These are phyloP conservation scores for Triticum dicoccoides DNA, from an alignment of 176 grass and related monocot species.

Conservation along the genomic window DNA sequence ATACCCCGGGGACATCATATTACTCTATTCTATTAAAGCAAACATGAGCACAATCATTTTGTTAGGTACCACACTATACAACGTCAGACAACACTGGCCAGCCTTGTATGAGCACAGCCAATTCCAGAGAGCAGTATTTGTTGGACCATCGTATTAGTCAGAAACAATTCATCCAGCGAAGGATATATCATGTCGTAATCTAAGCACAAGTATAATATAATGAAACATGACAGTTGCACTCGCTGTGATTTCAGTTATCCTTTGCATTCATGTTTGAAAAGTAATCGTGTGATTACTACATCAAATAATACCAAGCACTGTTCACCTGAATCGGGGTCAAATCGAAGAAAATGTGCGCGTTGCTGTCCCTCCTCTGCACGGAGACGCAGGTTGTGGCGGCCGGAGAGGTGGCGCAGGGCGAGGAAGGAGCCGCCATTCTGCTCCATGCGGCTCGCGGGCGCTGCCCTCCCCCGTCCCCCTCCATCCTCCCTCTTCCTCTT, in stretches of 20 bases:
- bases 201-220: not conserved
- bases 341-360: slow-evolving; percentile 68
- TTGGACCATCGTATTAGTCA: too few relatives aligned
- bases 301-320: not conserved
- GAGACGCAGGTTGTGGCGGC: slow-evolving; percentile 68
- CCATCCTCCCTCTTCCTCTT: not conserved
- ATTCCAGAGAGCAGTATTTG: too few relatives aligned
- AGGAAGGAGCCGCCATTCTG: slow-evolving; percentile 62
- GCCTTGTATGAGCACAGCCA: too few relatives aligned
- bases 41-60: too few relatives aligned
- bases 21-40: too few relatives aligned
- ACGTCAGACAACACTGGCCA: too few relatives aligned
- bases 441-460: slow-evolving; percentile 33
- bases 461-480: not conserved
- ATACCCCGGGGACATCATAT: too few relatives aligned
- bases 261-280: not conserved
- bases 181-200: too few relatives aligned
- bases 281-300: not conserved
- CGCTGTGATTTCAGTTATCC: not conserved
- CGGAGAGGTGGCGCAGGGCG: slow-evolving; percentile 58
- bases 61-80: too few relatives aligned
- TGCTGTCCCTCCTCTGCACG: slow-evolving; percentile 80
- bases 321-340: slow-evolving; percentile 35
- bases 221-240: not conserved
- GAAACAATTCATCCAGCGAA: too few relatives aligned